Evolutionary conservation across 345 rosid species (phyloP), one percentile per base, ranked within the genome.

Genomic region (Salix udensis): DNA sequence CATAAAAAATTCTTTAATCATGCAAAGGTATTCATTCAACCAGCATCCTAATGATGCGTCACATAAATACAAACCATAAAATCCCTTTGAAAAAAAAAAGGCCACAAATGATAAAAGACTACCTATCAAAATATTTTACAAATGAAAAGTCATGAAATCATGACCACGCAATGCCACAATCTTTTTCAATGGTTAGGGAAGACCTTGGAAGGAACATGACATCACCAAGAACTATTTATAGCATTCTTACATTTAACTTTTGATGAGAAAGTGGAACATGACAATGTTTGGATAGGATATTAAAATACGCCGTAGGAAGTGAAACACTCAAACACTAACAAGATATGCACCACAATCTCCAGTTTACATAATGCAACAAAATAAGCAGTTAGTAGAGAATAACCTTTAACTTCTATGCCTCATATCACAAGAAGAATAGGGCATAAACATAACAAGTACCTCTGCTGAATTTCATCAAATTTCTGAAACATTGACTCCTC

Each of bases 401-500:
- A 24, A 23, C n/a, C 44, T 67, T 30, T 74, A 23, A 40, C 19
- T 28, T 53, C 23, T 21, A 42, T 8, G 14, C 37, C 44, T 28
- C 48, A 12, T 36, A 34, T 15, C 50, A 37, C 18, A 31, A 36
- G 21, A 26, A 24, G 66, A 34, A 66, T 36, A 55, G 48, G 70
- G 16, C 52, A 23, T 21, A 73, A 68, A 73, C 64, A 67, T 65
- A 40, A 24, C 9, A 70, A 70, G 69, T 86, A 94, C 97, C 97
- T 89, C 66, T 71, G 83, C 82, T 91, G 86, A 65, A 84, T 81
- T 74, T 89, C 94, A 58, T 79, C 76, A 74, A 86, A 89, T 81
- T 88, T 88, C 83, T 79, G 85, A 66, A 88, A 85, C 90, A 91
- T 85, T 52, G 84, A 69, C 85, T 94, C 99, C 82, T 90, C 93